These are phyloP conservation scores for Stereocaulon alpinum DNA, from an alignment of 495 filamentous ascomycete genomes.

Conservation along the genomic window DNA sequence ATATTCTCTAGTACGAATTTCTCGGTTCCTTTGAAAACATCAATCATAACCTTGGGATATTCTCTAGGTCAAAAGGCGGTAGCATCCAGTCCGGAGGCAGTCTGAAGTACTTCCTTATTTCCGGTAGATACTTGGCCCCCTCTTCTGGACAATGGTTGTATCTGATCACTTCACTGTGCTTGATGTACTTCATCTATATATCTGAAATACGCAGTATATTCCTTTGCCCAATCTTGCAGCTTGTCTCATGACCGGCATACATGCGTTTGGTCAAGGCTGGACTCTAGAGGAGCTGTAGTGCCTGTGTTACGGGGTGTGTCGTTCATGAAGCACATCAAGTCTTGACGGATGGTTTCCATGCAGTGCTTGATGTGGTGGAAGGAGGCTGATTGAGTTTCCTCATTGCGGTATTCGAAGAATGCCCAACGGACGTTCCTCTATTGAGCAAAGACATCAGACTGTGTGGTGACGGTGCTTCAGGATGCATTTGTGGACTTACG, in stretches of 20 bases:
- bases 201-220: constrained; percentile 18
- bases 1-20: neutral
- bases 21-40: neutral
- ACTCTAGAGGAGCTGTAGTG: neutral
- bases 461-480: no score
- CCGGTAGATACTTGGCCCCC: neutral
- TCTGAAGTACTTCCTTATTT: neutral
- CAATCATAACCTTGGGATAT: neutral
- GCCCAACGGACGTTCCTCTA: neutral
- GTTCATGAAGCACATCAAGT: constrained; percentile 29
- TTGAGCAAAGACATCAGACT: neutral
- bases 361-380: constrained; percentile 26
- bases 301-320: constrained; percentile 25
- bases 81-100: neutral
- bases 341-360: constrained; percentile 26
- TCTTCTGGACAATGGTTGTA: neutral
- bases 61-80: neutral
- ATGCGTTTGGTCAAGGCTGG: constrained; percentile 15
- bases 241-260: constrained; percentile 20
- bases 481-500: neutral
- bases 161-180: neutral
- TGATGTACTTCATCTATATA: neutral
- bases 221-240: constrained; percentile 16
- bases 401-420: neutral
- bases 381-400: neutral